Percentiles rank a stretch among this genome's conserved stretches.
These are phyloP conservation scores for Clonostachys chloroleuca DNA, from an alignment of 2,329 filamentous ascomycete species.

Conservation along the genomic window DNA sequence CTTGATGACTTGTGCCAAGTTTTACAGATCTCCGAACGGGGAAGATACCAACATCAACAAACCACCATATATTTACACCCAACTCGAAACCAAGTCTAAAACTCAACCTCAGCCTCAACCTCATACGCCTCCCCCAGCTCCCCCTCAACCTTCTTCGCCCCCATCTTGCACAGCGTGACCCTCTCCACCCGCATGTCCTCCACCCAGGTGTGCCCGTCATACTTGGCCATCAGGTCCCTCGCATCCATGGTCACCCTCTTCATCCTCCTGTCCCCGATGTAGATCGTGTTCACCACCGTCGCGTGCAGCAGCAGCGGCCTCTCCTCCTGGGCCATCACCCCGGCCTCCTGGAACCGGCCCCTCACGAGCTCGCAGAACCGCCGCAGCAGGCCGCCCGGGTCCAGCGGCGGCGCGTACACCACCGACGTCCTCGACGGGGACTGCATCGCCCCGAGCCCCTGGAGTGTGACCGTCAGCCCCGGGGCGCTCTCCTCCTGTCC, in stretches of 20 bases:
- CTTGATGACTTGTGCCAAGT: no score
- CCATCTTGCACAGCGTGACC: conserved; percentile 83
- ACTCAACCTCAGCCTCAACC: conserved; percentile 42
- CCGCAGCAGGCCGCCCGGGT: conserved; percentile 41
- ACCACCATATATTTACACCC: not conserved
- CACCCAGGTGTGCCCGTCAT: conserved; percentile 67
- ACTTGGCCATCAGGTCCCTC: conserved; percentile 49
- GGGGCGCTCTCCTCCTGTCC: conserved; percentile 1
- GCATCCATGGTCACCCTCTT: conserved; percentile 47
- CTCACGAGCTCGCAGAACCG: conserved; percentile 54
- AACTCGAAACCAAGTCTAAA: conserved; percentile 24
- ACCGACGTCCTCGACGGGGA: conserved; percentile 50
- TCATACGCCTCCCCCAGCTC: conserved; percentile 46
- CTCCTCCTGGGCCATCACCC: conserved; percentile 51
- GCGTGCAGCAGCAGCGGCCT: conserved; percentile 74
- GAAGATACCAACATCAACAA: not conserved
- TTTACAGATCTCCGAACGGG: no score
- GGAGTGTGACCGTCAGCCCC: conserved; percentile 39
- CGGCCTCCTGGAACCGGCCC: conserved; percentile 46
- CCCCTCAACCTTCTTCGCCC: conserved; percentile 61
- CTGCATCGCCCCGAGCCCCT: conserved; percentile 60
- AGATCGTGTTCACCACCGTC: conserved; percentile 82
- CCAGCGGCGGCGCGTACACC: conserved; percentile 59
- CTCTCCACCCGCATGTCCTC: conserved; percentile 61
- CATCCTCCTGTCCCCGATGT: conserved; percentile 40